Evolutionary conservation across 2,329 filamentous ascomycete species (phyloP).

Genomic region (Phaeosphaeria sp.): DNA sequence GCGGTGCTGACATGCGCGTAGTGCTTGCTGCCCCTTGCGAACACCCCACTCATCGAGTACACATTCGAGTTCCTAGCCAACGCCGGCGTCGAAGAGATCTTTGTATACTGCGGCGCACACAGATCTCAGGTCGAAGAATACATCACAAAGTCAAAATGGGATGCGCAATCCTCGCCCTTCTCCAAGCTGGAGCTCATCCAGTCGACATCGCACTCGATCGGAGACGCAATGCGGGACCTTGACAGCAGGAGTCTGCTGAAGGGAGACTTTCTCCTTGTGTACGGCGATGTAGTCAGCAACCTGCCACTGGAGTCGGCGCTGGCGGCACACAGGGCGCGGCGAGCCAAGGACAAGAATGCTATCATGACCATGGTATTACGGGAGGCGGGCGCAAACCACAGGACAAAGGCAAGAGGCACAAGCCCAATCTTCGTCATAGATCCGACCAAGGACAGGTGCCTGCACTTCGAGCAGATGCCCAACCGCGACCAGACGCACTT

Average conservation of each 20-base stretch:
- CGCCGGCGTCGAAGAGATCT: constrained; percentile 93
- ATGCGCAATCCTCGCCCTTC: constrained; percentile 77
- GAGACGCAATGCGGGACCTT: constrained; percentile 93
- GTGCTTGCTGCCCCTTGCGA: constrained; percentile 93
- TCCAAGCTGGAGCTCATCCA: constrained; percentile 82
- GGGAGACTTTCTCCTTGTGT: constrained; percentile 90
- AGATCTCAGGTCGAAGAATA: constrained; percentile 87
- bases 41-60: constrained; percentile 95
- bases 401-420: constrained; percentile 77
- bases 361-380: constrained; percentile 97
- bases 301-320: constrained; percentile 82
- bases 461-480: constrained; percentile 93
- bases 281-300: constrained; percentile 92
- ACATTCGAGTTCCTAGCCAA: constrained; percentile 95
- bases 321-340: constrained; percentile 78
- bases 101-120: constrained; percentile 88
- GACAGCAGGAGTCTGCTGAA: constrained; percentile 85
- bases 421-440: constrained; percentile 89
- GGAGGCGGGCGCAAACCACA: constrained; percentile 75
- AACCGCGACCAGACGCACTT: constrained; percentile 70
- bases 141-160: constrained; percentile 79
- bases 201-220: constrained; percentile 84
- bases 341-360: constrained; percentile 85
- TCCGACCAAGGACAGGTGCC: constrained; percentile 76
- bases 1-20: constrained; percentile 49